Conservation (phyloP, 805 yeast species). For the Torulaspora maleeae region DNA sequence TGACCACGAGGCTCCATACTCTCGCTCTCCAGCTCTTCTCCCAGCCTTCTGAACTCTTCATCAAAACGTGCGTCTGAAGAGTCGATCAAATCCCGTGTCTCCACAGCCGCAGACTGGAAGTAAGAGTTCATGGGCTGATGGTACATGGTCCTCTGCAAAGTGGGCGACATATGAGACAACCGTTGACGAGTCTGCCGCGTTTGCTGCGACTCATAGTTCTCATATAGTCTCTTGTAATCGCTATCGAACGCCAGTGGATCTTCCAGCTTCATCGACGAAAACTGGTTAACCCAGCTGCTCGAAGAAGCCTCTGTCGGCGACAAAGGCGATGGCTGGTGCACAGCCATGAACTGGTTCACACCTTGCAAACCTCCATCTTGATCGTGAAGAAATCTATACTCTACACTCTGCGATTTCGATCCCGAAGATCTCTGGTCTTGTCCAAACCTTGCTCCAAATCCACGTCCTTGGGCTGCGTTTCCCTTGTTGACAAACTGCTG, state of each 20-base stretch:
- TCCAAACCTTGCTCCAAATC: conserved; percentile 1
- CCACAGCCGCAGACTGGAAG: not conserved
- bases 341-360: conserved; percentile 9
- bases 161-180: conserved; percentile 1
- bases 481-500: conserved; percentile 17
- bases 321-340: conserved; percentile 7
- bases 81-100: not conserved
- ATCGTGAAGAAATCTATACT: not conserved
- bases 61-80: conserved; percentile 14
- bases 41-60: conserved; percentile 24
- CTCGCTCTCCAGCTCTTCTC: conserved; percentile 18
- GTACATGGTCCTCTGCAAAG: conserved; percentile 5
- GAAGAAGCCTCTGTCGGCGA: not conserved
- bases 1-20: not conserved
- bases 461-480: conserved; percentile 8
- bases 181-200: conserved; percentile 7
- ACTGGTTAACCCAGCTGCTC: conserved; percentile 24
- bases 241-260: conserved; percentile 32
- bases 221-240: conserved; percentile 29
- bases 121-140: conserved; percentile 4
- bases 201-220: conserved; percentile 19
- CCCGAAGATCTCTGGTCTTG: conserved; percentile 6
- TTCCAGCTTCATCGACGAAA: conserved; percentile 25
- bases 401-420: conserved; percentile 1
- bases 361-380: not conserved